Evolutionary conservation across 78 protist species (phyloP).

Genomic region (Salpingoeca rosetta): DNA sequence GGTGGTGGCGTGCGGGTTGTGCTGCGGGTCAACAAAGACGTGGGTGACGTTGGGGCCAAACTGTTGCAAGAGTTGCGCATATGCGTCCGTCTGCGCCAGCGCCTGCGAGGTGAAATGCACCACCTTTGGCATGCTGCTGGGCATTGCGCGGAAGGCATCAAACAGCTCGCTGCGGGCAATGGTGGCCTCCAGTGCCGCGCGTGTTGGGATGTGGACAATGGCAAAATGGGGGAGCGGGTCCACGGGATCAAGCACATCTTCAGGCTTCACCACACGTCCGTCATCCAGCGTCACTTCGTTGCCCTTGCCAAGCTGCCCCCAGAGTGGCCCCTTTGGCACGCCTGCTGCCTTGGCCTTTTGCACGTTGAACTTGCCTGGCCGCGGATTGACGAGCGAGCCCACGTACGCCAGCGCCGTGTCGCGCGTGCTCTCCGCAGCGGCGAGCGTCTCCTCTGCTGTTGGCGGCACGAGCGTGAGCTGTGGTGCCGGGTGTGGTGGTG

Average conservation of each 20-base stretch:
- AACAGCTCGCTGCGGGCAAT: background rate
- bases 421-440: background rate
- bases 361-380: slow-evolving; percentile 41
- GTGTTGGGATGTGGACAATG: background rate
- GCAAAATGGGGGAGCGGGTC: background rate
- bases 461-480: background rate
- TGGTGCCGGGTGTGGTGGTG: background rate
- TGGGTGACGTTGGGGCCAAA: background rate
- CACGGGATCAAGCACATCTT: background rate
- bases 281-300: background rate
- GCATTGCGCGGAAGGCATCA: background rate
- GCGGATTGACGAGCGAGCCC: too few species aligned
- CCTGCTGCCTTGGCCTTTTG: slow-evolving; percentile 50
- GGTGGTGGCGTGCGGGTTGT: background rate
- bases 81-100: background rate
- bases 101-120: background rate
- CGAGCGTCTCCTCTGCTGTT: background rate
- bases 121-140: background rate
- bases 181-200: background rate
- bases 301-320: slow-evolving; percentile 4
- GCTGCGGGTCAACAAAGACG: background rate
- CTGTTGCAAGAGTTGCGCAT: too few species aligned
- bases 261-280: background rate
- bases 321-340: slow-evolving; percentile 32
- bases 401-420: background rate